These are phyloP conservation scores for Asterionellopsis glacialis DNA, from an alignment of 108 stramenopile species.

Conservation along the genomic window DNA sequence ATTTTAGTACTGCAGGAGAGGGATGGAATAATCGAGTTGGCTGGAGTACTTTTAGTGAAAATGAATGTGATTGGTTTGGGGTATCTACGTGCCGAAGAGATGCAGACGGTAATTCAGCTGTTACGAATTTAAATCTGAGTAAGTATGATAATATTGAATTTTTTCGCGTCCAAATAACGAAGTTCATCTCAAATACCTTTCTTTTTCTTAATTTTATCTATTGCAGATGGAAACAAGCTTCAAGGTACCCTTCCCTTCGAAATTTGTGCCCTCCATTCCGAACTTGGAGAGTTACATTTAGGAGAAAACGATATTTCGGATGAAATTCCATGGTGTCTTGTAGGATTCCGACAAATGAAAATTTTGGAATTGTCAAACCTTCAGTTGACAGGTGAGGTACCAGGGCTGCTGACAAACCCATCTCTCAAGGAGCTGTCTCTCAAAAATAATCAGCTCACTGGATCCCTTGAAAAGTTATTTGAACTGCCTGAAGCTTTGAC, in stretches of 20 bases:
- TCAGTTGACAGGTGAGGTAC: no score
- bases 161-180: no score
- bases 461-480: slow-evolving; percentile 8
- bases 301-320: no score
- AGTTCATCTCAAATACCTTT: no score
- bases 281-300: no score
- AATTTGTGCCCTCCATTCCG: no score
- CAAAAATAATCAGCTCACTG: slow-evolving; percentile 15
- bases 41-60: slow-evolving; percentile 29
- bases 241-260: slow-evolving; percentile 12
- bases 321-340: no score
- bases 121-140: slow-evolving; percentile 15
- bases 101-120: background rate
- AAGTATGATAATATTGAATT: slow-evolving; percentile 4
- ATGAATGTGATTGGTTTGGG: slow-evolving; percentile 56
- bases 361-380: slow-evolving; percentile 13
- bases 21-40: slow-evolving; percentile 27
- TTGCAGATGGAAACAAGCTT: slow-evolving; percentile 16
- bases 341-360: background rate
- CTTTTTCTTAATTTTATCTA: no score
- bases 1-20: slow-evolving; percentile 36
- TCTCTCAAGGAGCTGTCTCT: no score
- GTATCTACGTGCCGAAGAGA: slow-evolving; percentile 10
- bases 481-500: background rate
- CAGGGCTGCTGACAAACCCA: no score